A percentile compares a stretch with the other conserved stretches of the same genome.
Conservation (phyloP, 176 grass and related monocot species). For the Olyra latifolia region DNA sequence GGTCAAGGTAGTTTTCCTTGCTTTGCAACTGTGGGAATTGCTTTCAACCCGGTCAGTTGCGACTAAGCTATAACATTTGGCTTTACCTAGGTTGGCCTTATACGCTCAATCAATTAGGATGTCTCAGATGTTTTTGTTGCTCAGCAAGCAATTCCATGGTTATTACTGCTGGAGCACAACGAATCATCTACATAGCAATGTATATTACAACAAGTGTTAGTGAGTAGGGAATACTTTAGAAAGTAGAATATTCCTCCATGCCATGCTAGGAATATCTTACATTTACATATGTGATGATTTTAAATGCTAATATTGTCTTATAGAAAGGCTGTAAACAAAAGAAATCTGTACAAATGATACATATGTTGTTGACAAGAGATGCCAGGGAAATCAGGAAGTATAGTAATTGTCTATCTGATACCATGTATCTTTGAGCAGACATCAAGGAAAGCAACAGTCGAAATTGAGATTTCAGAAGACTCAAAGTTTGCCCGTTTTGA, state of each 20-base stretch:
- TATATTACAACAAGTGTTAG: not conserved
- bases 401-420: constrained; percentile 8
- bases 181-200: constrained; percentile 14
- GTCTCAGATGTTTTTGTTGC: constrained; percentile 7
- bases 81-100: not conserved
- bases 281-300: not conserved
- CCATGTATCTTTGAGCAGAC: constrained; percentile 55
- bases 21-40: not conserved
- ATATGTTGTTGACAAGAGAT: not conserved
- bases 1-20: constrained; percentile 67
- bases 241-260: not conserved
- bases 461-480: constrained; percentile 91
- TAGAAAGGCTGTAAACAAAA: constrained; percentile 2
- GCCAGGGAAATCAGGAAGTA: not conserved
- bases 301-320: not conserved
- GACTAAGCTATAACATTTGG: constrained; percentile 15
- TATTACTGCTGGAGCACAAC: not conserved
- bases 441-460: constrained; percentile 66
- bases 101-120: not conserved
- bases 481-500: constrained; percentile 68
- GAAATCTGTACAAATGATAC: constrained; percentile 5
- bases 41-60: not conserved
- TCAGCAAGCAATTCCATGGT: not conserved
- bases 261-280: constrained; percentile 9
- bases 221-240: constrained; percentile 18